Evolutionary conservation across 2,329 filamentous ascomycete genomes (phyloP), one percentile per base, ranked within the genome.

Genomic region (Phyllosticta citriasiana): DNA sequence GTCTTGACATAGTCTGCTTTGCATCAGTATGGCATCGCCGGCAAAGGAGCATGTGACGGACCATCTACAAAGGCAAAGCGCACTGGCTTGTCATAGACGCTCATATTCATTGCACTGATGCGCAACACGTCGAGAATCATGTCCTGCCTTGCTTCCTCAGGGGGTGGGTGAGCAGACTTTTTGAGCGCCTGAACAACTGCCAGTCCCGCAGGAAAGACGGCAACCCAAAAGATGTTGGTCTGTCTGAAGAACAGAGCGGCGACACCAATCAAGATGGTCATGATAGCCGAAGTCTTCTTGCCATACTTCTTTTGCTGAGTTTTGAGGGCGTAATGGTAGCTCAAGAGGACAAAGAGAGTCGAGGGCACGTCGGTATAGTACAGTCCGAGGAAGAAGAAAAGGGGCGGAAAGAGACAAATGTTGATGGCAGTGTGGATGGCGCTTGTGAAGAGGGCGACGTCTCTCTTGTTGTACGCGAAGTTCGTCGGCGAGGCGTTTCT

Each of bases 221-320:
- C 87, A 0, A 92, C 86, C 94, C 94, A 99, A 71, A 99, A 96
- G 61, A 97, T 88, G 68, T 99, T 99, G 0, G 94, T 99, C 73
- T 99, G 94, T 25, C 94, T 82, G 78, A 96, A 94, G 2, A 82
- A 76, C 22, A 99, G 79, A 1, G 90, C 80, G 1, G 83, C 64
- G 0, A 90, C 65, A 0, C 91, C 91, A 5, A 87, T 71, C 0
- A 89, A 63, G 8, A 73, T 67, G 35, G 62, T 62, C 9, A 64
- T 60, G 8, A 68, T 14, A 50, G 57, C 50, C 10, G 57, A 60
- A 14, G 2, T 63, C 62, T 26, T 65, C 56, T 27, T 64, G 16
- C 22, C 68, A 57, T 62, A 27, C 60, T 51, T 61, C 64, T 64
- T 47, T 57, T 63, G 47, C 64, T 62, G 52, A 64, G 63, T 25